phyloP scores from a whole-genome alignment of 2,329 filamentous ascomycete genomes.

The Bretziella fagacearum region DNA sequence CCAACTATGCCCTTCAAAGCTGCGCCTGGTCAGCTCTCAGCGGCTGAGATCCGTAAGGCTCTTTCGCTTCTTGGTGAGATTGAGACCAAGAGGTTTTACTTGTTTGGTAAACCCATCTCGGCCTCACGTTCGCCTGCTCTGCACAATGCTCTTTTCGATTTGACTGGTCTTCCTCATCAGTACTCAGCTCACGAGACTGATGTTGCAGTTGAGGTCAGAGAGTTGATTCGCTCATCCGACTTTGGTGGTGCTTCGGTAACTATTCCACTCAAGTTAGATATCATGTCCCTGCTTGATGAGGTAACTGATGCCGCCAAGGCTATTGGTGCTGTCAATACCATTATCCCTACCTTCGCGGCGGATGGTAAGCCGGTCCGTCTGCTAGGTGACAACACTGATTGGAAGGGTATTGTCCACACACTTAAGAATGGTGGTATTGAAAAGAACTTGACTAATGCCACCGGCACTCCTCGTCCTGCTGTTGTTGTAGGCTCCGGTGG shows the following conservation, averaged over 20 bases:
- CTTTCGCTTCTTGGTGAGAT: conserved; percentile 67
- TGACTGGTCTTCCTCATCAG: conserved; percentile 65
- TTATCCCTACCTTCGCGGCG: conserved; percentile 41
- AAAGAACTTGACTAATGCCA: conserved; percentile 18
- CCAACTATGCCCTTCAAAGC: conserved; percentile 80
- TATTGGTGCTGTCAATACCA: conserved; percentile 91
- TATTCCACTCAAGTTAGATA: conserved; percentile 82
- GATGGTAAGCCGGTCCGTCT: conserved; percentile 23
- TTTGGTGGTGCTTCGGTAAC: conserved; percentile 94
- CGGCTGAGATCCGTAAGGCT: conserved; percentile 67
- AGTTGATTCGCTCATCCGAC: conserved; percentile 48
- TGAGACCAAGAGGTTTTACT: conserved; percentile 56
- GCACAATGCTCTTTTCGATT: conserved; percentile 69
- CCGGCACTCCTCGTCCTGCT: conserved; percentile 29
- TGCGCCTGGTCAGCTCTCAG: conserved; percentile 83
- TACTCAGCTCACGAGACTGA: conserved; percentile 66
- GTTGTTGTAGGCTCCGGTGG: conserved; percentile 85
- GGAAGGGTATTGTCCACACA: conserved; percentile 74
- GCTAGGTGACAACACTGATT: conserved; percentile 87
- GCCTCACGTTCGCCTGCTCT: conserved; percentile 73
- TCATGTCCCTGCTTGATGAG: conserved; percentile 65
- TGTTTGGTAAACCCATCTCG: conserved; percentile 75
- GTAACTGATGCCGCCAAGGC: conserved; percentile 60
- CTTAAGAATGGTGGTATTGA: conserved; percentile 51
- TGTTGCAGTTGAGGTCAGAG: conserved; percentile 39